These are phyloP conservation scores for Vanrija sp. DNA, from an alignment of 1,284 basidiomycete species.

Conservation along the genomic window DNA sequence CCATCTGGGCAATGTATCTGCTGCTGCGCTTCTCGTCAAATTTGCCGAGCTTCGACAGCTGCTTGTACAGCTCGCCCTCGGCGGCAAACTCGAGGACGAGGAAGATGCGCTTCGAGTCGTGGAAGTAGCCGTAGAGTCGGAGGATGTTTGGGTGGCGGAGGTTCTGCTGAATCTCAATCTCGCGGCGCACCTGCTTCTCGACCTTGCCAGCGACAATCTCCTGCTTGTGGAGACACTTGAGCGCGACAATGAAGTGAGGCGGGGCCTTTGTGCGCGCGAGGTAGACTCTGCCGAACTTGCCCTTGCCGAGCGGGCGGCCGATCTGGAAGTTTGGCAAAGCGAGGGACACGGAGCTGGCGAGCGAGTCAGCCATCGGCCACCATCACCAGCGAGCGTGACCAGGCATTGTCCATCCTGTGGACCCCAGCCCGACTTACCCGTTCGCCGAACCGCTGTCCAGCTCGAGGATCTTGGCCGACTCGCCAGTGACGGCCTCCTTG, in stretches of 20 bases:
- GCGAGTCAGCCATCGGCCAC: neutral
- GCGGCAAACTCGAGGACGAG: constrained; percentile 96
- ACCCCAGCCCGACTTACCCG: constrained; percentile 52
- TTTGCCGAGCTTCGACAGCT: constrained; percentile 75
- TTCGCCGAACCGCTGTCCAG: constrained; percentile 65
- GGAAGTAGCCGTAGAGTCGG: constrained; percentile 93
- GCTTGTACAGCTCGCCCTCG: constrained; percentile 93
- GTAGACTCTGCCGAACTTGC: constrained; percentile 98
- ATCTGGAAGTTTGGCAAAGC: constrained; percentile 84
- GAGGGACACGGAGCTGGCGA: constrained; percentile 50
- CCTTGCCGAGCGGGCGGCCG: constrained; percentile 92
- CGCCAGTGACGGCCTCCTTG: constrained; percentile 57
- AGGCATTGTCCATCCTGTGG: too few species aligned
- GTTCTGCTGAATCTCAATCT: constrained; percentile 99
- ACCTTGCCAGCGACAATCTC: constrained; percentile 85
- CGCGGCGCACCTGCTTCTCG: constrained; percentile 92
- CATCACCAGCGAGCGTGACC: neutral
- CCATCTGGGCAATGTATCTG: constrained; percentile 94
- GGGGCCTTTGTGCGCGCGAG: constrained; percentile 89
- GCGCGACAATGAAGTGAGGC: constrained; percentile 88
- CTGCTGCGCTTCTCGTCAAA: constrained; percentile 85
- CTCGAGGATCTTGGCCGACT: constrained; percentile 69
- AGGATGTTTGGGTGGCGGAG: constrained; percentile 93
- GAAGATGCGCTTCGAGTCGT: constrained; percentile 97
- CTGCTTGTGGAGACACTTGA: constrained; percentile 96